These are phyloP conservation scores for Kwoniella mangroviensis DNA, from an alignment of 768 basidiomycete species.

Conservation along the genomic window DNA sequence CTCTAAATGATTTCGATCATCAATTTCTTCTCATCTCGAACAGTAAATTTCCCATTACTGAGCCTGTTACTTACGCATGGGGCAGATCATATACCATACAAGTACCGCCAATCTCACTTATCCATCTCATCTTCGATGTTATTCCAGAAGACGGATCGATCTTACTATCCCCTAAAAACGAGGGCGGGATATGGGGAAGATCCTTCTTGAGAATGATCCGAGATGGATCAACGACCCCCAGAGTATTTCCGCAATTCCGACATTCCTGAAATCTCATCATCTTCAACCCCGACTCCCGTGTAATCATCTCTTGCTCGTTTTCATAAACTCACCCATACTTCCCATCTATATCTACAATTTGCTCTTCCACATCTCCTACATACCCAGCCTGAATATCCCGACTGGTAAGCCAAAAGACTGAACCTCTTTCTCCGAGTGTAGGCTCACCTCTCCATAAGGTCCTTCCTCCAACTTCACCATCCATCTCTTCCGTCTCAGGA, in stretches of 20 bases:
- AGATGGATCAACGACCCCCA: conserved; percentile 16
- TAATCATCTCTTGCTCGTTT: too few species aligned
- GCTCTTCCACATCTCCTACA: conserved; percentile 44
- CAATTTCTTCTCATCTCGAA: background rate
- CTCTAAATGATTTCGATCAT: background rate
- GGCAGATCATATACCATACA: conserved; percentile 23
- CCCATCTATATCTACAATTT: conserved; percentile 48
- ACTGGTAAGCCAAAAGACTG: too few species aligned
- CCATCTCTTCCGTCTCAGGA: conserved; percentile 11
- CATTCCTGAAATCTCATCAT: conserved; percentile 28
- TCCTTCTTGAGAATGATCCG: background rate
- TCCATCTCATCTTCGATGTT: background rate
- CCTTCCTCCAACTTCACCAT: conserved; percentile 11
- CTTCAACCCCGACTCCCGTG: too few species aligned
- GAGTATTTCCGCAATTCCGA: conserved; percentile 25
- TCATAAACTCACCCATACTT: conserved; percentile 38
- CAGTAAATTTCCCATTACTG: too few species aligned
- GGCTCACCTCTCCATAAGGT: conserved; percentile 23
- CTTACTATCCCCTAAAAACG: conserved; percentile 26
- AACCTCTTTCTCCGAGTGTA: background rate
- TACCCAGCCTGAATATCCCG: conserved; percentile 35
- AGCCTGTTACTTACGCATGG: conserved; percentile 12
- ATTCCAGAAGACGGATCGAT: conserved; percentile 18
- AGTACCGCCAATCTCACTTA: background rate
- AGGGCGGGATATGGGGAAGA: background rate